Evolutionary conservation across 192 early-diverging fungal genomes (phyloP).

Genomic region (Gigaspora rosea): DNA sequence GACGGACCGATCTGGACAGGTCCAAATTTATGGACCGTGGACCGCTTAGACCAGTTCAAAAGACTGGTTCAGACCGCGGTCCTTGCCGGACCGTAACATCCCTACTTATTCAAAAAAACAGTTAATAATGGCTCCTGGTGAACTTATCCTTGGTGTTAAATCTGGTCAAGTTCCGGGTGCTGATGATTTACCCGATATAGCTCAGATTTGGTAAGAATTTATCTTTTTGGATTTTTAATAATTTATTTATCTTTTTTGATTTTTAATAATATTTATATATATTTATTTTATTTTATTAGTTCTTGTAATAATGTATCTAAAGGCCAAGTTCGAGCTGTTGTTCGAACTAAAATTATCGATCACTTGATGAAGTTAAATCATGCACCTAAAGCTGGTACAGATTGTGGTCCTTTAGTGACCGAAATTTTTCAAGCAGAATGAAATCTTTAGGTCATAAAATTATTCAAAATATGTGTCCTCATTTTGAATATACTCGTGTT

Average conservation of each 20-base stretch:
- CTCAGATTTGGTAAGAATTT: conserved; percentile 56
- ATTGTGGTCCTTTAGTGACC: conserved; percentile 60
- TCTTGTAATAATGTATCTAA: conserved; percentile 74
- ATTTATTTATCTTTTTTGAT: background rate
- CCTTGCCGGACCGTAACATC: too few relatives aligned
- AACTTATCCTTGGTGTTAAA: conserved; percentile 52
- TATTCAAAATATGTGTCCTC: conserved; percentile 55
- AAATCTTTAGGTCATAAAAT: conserved; percentile 57
- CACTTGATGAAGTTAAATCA: conserved; percentile 57
- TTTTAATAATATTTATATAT: background rate
- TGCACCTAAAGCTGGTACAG: conserved; percentile 63
- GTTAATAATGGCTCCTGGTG: conserved; percentile 52
- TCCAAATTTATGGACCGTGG: too few relatives aligned
- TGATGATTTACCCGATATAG: conserved; percentile 61
- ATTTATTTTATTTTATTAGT: conserved; percentile 2
- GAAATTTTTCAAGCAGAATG: conserved; percentile 64
- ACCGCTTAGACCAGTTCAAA: too few relatives aligned
- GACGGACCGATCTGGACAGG: too few relatives aligned
- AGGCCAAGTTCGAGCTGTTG: conserved; percentile 49
- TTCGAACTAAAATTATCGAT: conserved; percentile 46
- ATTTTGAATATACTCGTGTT: conserved; percentile 59
- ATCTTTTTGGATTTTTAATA: background rate
- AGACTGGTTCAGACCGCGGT: too few relatives aligned
- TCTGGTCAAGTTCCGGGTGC: conserved; percentile 44
- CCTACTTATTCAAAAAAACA: conserved; percentile 45